These are phyloP conservation scores for Pythium biforme DNA, from an alignment of 352 stramenopile species.

Conservation along the genomic window DNA sequence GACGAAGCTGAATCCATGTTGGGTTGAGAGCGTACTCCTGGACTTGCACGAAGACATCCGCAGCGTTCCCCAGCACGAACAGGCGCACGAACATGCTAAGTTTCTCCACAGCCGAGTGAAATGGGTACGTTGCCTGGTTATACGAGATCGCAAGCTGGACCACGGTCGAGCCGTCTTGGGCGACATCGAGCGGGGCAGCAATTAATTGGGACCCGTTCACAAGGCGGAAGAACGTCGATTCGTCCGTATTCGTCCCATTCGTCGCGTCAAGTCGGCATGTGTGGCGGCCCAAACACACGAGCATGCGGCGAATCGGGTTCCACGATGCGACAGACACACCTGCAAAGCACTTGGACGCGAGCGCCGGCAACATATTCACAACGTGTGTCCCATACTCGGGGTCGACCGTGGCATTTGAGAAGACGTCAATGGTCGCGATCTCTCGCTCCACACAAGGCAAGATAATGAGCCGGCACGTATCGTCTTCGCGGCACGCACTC, in stretches of 20 bases:
- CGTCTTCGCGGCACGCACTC: slow-evolving; percentile 5
- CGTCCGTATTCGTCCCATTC: not conserved
- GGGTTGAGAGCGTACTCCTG: not conserved
- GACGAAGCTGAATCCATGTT: slow-evolving; percentile 14
- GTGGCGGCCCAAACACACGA: slow-evolving; percentile 10
- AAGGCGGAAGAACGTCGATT: slow-evolving; percentile 13
- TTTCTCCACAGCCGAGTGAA: slow-evolving; percentile 8
- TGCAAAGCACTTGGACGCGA: slow-evolving; percentile 14
- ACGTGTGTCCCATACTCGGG: slow-evolving; percentile 11
- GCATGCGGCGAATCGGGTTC: slow-evolving; percentile 17
- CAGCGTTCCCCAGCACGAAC: slow-evolving; percentile 28
- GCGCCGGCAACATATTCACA: slow-evolving; percentile 4
- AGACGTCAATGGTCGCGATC: not conserved
- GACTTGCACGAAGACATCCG: slow-evolving; percentile 14
- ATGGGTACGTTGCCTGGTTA: not conserved
- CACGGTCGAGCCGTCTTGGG: not conserved
- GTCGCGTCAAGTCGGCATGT: not conserved
- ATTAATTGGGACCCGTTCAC: slow-evolving; percentile 12
- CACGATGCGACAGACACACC: not conserved
- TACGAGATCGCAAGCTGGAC: not conserved
- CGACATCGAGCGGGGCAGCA: not conserved
- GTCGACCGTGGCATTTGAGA: not conserved
- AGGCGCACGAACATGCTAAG: slow-evolving; percentile 24
- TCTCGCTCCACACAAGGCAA: slow-evolving; percentile 13
- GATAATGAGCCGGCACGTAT: slow-evolving; percentile 3